Evolutionary conservation across 2,329 filamentous ascomycete genomes (phyloP), one percentile per base, ranked within the genome.

Genomic region (Lasiodiplodia sp.): DNA sequence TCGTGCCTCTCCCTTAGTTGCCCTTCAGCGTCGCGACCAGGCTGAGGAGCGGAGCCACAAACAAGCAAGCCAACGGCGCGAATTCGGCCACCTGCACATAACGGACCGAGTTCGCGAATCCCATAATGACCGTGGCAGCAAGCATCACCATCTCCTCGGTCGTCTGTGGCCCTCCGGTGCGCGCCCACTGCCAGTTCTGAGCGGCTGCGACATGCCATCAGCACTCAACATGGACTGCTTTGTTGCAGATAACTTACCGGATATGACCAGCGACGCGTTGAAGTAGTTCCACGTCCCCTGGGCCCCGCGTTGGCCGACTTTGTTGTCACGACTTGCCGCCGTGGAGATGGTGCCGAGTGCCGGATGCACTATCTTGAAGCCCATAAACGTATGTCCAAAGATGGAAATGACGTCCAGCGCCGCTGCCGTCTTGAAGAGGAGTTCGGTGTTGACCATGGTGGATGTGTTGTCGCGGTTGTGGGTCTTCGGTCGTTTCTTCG

Each of bases 171-270:
- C 60, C 60, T 11, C 60, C 60, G n/a, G 60, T 64, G 60, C 60
- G 60, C 44, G 60, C 60, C 60, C 60, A 64, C n/a, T 64, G 60
- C 60, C 60, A 64, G 28, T 64, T 64, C n/a, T 52, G 60, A 12
- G 60, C 60, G 11, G 60, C 60, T 64, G 28, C 40, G 28, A n/a
- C 18, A 34, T 10, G 28, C 2, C 44, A 23, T 51, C 60, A 64
- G 28, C 47, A 38, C 16, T 10, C 14, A 2, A n/a, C 7, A n/a
- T 28, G 4, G 5, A 28, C 28, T 31, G 2, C 8, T 18, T 25
- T 8, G 25, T n/a, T 18, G 16, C 1, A 11, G 2, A 6, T 21
- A 12, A 31, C 66, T 34, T 37, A 67, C 64, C 64, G 12, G 34
- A 47, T 11, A 56, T 31, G 38, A 67, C 37, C 16, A 67, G 31